Evolutionary conservation across 257 asterid genomes (phyloP).

Genomic region (Penstemon barbatus): DNA sequence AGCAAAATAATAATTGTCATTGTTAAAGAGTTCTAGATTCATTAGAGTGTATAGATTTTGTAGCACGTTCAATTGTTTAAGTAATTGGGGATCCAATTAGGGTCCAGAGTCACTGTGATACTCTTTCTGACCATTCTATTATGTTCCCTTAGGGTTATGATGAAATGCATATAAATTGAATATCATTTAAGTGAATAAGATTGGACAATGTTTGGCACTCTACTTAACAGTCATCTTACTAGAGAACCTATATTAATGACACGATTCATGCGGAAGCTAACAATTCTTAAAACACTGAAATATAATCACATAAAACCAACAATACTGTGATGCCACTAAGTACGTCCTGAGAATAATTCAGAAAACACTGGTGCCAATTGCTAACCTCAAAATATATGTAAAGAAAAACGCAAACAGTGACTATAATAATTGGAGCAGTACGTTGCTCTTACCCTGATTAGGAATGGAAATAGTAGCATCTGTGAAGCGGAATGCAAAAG

Average conservation of each 20-base stretch:
- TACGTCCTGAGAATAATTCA: conserved; percentile 1
- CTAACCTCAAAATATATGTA: conserved; percentile 17
- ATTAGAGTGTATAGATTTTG: too few species aligned
- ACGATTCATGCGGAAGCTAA: conserved; percentile 23
- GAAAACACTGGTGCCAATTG: conserved; percentile 1
- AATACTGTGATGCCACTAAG: conserved; percentile 6
- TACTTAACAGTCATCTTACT: not conserved
- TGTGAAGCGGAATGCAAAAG: conserved; percentile 94
- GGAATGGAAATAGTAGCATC: conserved; percentile 77
- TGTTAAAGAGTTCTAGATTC: too few species aligned
- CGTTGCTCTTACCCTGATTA: conserved; percentile 69
- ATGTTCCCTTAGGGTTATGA: too few species aligned
- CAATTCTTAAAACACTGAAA: conserved; percentile 9
- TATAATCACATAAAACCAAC: conserved; percentile 13
- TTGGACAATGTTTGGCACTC: too few species aligned
- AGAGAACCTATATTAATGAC: conserved; percentile 3
- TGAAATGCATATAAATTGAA: too few species aligned
- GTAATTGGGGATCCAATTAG: too few species aligned
- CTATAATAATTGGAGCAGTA: conserved; percentile 20
- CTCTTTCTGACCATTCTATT: too few species aligned
- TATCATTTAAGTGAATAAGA: too few species aligned
- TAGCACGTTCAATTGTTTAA: too few species aligned
- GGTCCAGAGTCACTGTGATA: too few species aligned
- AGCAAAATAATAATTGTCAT: not conserved
- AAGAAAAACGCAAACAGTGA: conserved; percentile 27